Conservation (phyloP, 306 rosid genomes). For the Medicago lupulina region DNA sequence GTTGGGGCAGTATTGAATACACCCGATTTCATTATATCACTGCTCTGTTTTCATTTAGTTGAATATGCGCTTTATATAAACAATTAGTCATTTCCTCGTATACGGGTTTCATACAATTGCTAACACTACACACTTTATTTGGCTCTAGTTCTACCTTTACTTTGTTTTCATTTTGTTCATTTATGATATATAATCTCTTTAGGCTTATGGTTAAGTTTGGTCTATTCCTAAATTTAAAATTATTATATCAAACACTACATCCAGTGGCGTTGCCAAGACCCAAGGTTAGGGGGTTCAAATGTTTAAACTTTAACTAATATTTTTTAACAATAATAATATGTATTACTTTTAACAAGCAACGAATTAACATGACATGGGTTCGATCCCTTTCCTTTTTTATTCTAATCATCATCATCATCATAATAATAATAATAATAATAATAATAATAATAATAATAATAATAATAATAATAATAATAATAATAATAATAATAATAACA, state of each 20-base stretch:
- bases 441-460: too few species aligned
- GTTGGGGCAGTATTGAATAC: not conserved
- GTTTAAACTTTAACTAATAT: too few species aligned
- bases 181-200: not conserved
- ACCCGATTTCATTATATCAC: not conserved
- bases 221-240: not conserved
- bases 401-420: too few species aligned
- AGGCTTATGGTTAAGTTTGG: not conserved
- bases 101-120: not conserved
- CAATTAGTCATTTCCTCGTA: not conserved
- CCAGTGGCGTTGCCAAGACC: too few species aligned
- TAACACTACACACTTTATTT: not conserved
- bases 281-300: too few species aligned
- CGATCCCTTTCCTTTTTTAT: too few species aligned
- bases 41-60: not conserved
- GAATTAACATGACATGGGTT: too few species aligned
- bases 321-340: too few species aligned
- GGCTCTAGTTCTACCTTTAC: not conserved
- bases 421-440: too few species aligned
- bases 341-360: too few species aligned
- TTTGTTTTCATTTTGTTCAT: not conserved
- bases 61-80: not conserved
- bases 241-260: not conserved
- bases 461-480: too few species aligned
- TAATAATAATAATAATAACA: too few species aligned